Evolutionary conservation across 2,329 filamentous ascomycete species (phyloP), one percentile per base, ranked within the genome.

Genomic region (Zymoseptoria brevis): DNA sequence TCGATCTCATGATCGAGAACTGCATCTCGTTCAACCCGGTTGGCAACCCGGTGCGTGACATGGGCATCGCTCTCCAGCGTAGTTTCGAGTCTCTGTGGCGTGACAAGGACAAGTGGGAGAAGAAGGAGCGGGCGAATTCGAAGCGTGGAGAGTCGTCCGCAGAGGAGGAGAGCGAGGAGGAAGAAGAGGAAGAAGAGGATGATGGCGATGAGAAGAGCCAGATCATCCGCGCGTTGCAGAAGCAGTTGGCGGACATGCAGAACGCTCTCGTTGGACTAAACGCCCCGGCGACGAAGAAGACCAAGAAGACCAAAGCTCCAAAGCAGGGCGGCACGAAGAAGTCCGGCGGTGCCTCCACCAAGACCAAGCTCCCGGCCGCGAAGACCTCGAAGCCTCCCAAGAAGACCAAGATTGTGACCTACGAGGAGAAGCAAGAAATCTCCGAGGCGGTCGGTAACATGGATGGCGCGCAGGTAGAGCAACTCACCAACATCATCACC

Each of bases 11-110:
- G 66, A 87, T 96, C 69, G 81, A 84, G 66, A 99, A 99, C 73
- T 96, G 93, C 74, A 90, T 86, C 78, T 87, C 87, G 63, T 99
- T 97, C 81, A 99, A 99, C 67, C 84, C 86, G n/a, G 78, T 82
- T 0, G 86, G 85, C 8, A 90, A 95, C 63, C 81, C 85, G 0
- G 89, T 95, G 16, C 86, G 89, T 59, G 73, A 80, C 29, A 80
- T 87, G 64, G 93, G 90, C 11, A 85, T 88, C 66, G 78, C 85
- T 60, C 78, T 96, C 2, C 85, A 96, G 71, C 81, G 83, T 4
- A 71, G 93, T 1, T 96, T 96, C 74, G 85, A 89, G 61, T 73
- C 75, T 4, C 82, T 91, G 69, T 91, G 93, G 85, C 80, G 81
- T 7, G 85, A 87, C 68, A 96, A 96, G 75, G 82, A 88, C 19